A percentile compares a stretch with the other conserved stretches of the same genome.
These are phyloP conservation scores for Chalaropsis ovoidea DNA, from an alignment of 2,329 filamentous ascomycete genomes.

Conservation along the genomic window DNA sequence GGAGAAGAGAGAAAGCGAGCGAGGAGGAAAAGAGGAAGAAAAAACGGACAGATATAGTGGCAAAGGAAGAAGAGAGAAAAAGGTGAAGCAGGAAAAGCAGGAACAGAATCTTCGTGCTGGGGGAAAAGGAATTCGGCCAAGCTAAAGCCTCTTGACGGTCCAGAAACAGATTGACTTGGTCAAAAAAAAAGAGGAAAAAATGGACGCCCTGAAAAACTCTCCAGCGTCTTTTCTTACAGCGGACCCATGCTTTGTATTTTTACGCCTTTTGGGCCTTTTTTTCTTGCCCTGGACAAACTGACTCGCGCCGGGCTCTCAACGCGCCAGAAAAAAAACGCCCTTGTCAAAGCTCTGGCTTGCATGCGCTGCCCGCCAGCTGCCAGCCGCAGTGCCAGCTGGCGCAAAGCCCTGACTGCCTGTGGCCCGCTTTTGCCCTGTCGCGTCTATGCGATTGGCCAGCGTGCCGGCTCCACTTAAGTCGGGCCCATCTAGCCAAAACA, in stretches of 20 bases:
- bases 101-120: constrained; percentile 7
- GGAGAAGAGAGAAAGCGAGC: background rate
- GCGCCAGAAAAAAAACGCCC: background rate
- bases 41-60: background rate
- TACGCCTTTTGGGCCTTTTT: background rate
- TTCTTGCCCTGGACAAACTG: background rate
- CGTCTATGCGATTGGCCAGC: background rate
- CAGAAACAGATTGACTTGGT: background rate
- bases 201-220: background rate
- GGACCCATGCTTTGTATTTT: no score
- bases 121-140: background rate
- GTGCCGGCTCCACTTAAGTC: background rate
- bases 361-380: background rate
- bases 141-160: constrained; percentile 4
- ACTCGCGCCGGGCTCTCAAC: constrained; percentile 2
- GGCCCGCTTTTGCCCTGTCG: background rate
- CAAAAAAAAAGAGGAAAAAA: background rate
- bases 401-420: background rate
- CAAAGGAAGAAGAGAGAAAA: background rate
- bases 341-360: background rate
- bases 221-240: background rate
- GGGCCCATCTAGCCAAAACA: background rate
- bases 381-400: background rate
- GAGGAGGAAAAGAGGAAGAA: background rate
- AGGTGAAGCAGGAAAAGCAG: background rate